Percentiles rank a stretch among this genome's conserved stretches.
phyloP scores from a whole-genome alignment of 805 yeast species.

The Metschnikowia lochheadii region DNA sequence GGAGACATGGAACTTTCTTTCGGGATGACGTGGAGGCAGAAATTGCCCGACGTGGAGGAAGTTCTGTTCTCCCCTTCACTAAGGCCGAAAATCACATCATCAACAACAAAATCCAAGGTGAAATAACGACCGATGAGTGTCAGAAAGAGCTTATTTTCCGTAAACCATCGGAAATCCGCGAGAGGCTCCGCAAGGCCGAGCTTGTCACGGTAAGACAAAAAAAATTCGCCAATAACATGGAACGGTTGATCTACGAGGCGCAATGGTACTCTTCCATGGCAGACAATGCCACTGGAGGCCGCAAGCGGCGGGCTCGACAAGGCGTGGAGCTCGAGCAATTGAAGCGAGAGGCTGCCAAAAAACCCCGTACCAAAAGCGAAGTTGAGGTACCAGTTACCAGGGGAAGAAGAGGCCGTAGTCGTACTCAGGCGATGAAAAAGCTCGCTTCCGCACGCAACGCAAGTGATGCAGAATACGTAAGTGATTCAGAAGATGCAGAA shows the following conservation, averaged over 20 bases:
- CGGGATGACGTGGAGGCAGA: constrained; percentile 9
- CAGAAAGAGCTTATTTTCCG: constrained; percentile 24
- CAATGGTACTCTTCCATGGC: constrained; percentile 32
- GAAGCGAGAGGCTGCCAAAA: constrained; percentile 6
- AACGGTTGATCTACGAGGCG: constrained; percentile 36
- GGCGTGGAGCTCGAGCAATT: constrained; percentile 17
- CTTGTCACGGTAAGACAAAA: constrained; percentile 25
- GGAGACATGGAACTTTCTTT: not conserved
- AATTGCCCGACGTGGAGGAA: constrained; percentile 14
- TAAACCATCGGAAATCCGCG: constrained; percentile 18
- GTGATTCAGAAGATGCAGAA: too few relatives aligned
- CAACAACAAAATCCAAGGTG: constrained; percentile 15
- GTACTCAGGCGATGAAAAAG: not conserved
- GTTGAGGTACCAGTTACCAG: too few relatives aligned
- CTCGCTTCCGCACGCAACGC: not conserved
- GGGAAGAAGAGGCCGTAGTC: too few relatives aligned
- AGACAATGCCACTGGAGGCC: constrained; percentile 13
- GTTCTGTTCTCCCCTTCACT: constrained; percentile 19
- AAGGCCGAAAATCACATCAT: constrained; percentile 23
- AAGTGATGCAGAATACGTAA: not conserved
- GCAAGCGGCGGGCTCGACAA: constrained; percentile 14
- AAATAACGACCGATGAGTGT: constrained; percentile 14
- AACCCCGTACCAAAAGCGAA: not conserved
- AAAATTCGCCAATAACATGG: constrained; percentile 26
- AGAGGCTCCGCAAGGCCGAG: constrained; percentile 22